Conservation (phyloP, 2,329 filamentous ascomycete genomes). For the Macrophomina tecta region DNA sequence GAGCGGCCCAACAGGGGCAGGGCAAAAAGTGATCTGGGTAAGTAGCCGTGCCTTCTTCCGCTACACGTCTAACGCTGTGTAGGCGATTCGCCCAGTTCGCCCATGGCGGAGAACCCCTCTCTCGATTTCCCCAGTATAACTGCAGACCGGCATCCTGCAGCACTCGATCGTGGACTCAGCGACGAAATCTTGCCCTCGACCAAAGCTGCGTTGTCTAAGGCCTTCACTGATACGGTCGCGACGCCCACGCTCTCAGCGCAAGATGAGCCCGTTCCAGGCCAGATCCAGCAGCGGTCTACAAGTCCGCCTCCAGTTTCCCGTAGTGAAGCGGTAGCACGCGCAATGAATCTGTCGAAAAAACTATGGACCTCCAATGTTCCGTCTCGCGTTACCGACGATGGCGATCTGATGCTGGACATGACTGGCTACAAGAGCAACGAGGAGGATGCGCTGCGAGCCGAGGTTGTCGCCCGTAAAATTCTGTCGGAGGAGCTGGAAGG, state of each 20-base stretch:
- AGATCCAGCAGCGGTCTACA: slow-evolving; percentile 60
- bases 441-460: slow-evolving; percentile 87
- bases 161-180: slow-evolving; percentile 18
- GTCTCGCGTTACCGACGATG: slow-evolving; percentile 86
- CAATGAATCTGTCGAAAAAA: slow-evolving; percentile 83
- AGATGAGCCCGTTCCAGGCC: slow-evolving; percentile 38
- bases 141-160: slow-evolving; percentile 52
- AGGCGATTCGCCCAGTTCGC: slow-evolving; percentile 30
- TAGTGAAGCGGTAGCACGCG: slow-evolving; percentile 80
- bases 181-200: slow-evolving; percentile 59
- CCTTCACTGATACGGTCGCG: slow-evolving; percentile 32
- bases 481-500: slow-evolving; percentile 91
- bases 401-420: slow-evolving; percentile 98
- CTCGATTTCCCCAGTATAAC: slow-evolving; percentile 45
- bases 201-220: slow-evolving; percentile 45
- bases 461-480: slow-evolving; percentile 91
- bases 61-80: slow-evolving; percentile 19
- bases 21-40: slow-evolving; percentile 55
- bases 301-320: slow-evolving; percentile 77
- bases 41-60: slow-evolving; percentile 37
- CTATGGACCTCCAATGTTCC: slow-evolving; percentile 91
- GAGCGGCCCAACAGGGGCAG: slow-evolving; percentile 34
- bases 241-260: slow-evolving; percentile 40
- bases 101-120: slow-evolving; percentile 39
- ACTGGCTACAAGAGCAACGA: slow-evolving; percentile 89